Evolutionary conservation across 805 yeast species (phyloP).

Genomic region (Vanderwaltozyma polyspora): DNA sequence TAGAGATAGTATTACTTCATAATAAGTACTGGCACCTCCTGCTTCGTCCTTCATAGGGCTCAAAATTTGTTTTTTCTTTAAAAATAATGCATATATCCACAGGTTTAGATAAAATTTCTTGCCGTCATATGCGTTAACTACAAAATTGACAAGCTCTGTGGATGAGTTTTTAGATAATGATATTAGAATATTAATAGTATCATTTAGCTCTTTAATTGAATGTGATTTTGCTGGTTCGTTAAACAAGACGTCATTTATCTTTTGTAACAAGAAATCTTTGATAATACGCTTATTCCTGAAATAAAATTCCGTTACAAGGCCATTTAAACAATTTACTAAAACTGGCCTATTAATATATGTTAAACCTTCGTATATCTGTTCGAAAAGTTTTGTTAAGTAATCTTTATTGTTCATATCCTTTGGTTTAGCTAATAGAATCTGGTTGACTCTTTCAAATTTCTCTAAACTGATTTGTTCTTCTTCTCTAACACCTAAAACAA

Average conservation of each 20-base stretch:
- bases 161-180: constrained; percentile 43
- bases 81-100: constrained; percentile 30
- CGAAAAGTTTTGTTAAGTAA: constrained; percentile 50
- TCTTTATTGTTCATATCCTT: constrained; percentile 31
- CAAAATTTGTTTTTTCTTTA: constrained; percentile 22
- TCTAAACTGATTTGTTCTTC: constrained; percentile 50
- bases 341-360: constrained; percentile 50
- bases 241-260: constrained; percentile 35
- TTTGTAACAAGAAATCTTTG: constrained; percentile 46
- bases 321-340: constrained; percentile 44
- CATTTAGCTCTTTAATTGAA: constrained; percentile 42
- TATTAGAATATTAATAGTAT: constrained; percentile 52
- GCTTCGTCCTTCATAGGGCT: constrained; percentile 8
- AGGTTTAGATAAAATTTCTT: constrained; percentile 22
- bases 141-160: constrained; percentile 24
- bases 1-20: constrained; percentile 24
- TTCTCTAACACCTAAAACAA: constrained; percentile 66
- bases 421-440: constrained; percentile 56
- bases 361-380: constrained; percentile 51
- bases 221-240: constrained; percentile 27
- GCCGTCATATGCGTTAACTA: constrained; percentile 15
- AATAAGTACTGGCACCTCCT: constrained; percentile 14
- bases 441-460: constrained; percentile 56
- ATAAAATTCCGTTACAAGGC: constrained; percentile 43
- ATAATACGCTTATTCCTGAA: constrained; percentile 38